Conservation (phyloP, 2,329 filamentous ascomycete species). For the Bisporella sp. region DNA sequence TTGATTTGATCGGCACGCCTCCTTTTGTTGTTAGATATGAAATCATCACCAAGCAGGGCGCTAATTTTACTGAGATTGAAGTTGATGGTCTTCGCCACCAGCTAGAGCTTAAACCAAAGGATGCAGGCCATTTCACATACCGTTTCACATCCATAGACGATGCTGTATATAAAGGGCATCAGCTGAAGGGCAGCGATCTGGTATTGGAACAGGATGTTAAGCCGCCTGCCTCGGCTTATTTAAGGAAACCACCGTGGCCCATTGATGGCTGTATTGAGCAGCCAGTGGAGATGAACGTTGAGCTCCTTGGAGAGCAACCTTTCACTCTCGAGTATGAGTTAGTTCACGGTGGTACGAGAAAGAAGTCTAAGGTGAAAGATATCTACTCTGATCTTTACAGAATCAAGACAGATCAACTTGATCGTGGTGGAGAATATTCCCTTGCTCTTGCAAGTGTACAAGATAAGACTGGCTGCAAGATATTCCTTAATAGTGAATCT, state of each 20-base stretch:
- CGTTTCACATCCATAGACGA: constrained; percentile 77
- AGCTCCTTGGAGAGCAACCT: constrained; percentile 74
- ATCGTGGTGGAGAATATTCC: constrained; percentile 83
- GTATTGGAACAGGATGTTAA: constrained; percentile 84
- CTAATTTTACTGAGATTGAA: constrained; percentile 33
- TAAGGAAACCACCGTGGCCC: constrained; percentile 46
- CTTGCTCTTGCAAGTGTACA: constrained; percentile 79
- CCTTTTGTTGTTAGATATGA: constrained; percentile 82
- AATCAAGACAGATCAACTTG: constrained; percentile 69
- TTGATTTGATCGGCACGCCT: constrained; percentile 87
- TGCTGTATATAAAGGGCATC: constrained; percentile 65
- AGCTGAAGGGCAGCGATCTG: constrained; percentile 53
- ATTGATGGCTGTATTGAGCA: constrained; percentile 78
- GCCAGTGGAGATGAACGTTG: constrained; percentile 65
- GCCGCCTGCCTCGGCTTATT: constrained; percentile 77
- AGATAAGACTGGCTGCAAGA: constrained; percentile 80
- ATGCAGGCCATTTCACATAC: constrained; percentile 83
- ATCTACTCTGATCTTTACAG: constrained; percentile 58
- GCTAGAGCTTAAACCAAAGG: constrained; percentile 72
- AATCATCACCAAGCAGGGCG: constrained; percentile 54
- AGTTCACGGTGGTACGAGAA: constrained; percentile 80
- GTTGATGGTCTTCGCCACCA: constrained; percentile 74
- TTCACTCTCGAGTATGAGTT: constrained; percentile 91
- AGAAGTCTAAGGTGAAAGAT: constrained; percentile 55
- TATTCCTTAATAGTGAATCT: constrained; percentile 74